Evolutionary conservation across 331 rosid species (phyloP).

Genomic region (Ulmus americana): DNA sequence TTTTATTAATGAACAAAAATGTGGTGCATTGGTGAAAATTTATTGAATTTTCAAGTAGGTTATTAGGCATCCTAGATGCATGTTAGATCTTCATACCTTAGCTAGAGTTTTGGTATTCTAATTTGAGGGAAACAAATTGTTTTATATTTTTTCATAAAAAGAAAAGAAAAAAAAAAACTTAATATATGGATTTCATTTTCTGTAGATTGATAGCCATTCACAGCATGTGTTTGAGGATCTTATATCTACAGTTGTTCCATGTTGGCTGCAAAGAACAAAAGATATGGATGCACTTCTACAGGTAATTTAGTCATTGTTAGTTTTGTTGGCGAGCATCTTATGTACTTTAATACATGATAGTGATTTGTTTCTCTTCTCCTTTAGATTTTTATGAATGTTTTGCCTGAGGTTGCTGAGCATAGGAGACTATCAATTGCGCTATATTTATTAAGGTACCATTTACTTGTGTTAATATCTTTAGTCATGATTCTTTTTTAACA

Average conservation of each 20-base stretch:
- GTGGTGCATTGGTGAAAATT: not conserved
- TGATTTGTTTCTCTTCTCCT: conserved; percentile 18
- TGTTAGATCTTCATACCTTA: not conserved
- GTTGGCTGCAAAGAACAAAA: conserved; percentile 69
- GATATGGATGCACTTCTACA: conserved; percentile 54
- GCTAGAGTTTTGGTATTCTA: conserved; percentile 4
- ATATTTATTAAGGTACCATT: conserved; percentile 57
- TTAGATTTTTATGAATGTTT: conserved; percentile 57
- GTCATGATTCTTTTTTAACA: conserved; percentile 11
- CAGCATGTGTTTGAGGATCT: conserved; percentile 73
- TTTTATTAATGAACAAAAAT: not conserved
- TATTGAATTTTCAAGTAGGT: not conserved
- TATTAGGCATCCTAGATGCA: not conserved
- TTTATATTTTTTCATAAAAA: no score
- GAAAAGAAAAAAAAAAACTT: not conserved
- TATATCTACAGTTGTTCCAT: conserved; percentile 73
- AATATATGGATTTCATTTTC: conserved; percentile 9
- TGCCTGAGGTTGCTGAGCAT: conserved; percentile 79
- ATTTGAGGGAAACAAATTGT: not conserved
- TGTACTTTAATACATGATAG: conserved; percentile 5
- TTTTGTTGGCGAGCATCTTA: conserved; percentile 11
- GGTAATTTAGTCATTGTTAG: conserved; percentile 39
- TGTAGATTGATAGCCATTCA: conserved; percentile 74
- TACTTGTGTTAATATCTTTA: not conserved
- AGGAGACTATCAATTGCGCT: conserved; percentile 59